Evolutionary conservation across 192 early-diverging fungal species (phyloP).

Genomic region (Umbelopsis isabellina): DNA sequence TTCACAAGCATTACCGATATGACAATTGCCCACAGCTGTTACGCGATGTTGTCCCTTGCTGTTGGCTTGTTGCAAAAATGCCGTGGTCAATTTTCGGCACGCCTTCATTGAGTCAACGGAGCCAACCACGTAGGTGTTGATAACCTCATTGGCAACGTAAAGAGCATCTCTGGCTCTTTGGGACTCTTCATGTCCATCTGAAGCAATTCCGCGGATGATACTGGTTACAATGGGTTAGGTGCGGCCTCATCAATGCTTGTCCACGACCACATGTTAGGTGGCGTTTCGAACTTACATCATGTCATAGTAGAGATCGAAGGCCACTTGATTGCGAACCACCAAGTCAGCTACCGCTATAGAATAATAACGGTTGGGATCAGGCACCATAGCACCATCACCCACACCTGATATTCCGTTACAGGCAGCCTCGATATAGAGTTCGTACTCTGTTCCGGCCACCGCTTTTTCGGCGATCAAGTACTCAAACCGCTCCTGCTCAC

Average conservation of each 20-base stretch:
- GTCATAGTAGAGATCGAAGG: slow-evolving; percentile 74
- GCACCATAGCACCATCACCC: slow-evolving; percentile 59
- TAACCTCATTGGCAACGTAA: slow-evolving; percentile 72
- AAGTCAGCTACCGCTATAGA: slow-evolving; percentile 66
- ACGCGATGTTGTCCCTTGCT: slow-evolving; percentile 69
- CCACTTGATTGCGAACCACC: slow-evolving; percentile 66
- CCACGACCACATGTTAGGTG: not conserved
- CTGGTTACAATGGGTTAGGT: slow-evolving; percentile 42
- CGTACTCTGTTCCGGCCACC: slow-evolving; percentile 50
- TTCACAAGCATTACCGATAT: slow-evolving; percentile 50
- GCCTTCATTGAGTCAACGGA: slow-evolving; percentile 50
- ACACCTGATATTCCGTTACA: slow-evolving; percentile 95
- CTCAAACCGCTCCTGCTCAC: slow-evolving; percentile 52
- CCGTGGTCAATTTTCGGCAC: slow-evolving; percentile 46
- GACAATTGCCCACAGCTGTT: slow-evolving; percentile 86
- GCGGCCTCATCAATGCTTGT: not conserved
- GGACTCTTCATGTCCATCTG: slow-evolving; percentile 69
- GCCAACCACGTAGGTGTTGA: slow-evolving; percentile 69
- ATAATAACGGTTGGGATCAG: slow-evolving; percentile 68
- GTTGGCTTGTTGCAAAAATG: slow-evolving; percentile 70
- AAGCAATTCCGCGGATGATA: slow-evolving; percentile 71
- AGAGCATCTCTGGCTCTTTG: slow-evolving; percentile 79
- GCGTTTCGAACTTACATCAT: slow-evolving; percentile 24
- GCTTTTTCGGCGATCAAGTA: slow-evolving; percentile 52
- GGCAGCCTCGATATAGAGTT: slow-evolving; percentile 87